Percentiles rank a stretch among this genome's conserved stretches.
phyloP scores from a whole-genome alignment of 352 stramenopile genomes.

The Phytophthora litchii region DNA sequence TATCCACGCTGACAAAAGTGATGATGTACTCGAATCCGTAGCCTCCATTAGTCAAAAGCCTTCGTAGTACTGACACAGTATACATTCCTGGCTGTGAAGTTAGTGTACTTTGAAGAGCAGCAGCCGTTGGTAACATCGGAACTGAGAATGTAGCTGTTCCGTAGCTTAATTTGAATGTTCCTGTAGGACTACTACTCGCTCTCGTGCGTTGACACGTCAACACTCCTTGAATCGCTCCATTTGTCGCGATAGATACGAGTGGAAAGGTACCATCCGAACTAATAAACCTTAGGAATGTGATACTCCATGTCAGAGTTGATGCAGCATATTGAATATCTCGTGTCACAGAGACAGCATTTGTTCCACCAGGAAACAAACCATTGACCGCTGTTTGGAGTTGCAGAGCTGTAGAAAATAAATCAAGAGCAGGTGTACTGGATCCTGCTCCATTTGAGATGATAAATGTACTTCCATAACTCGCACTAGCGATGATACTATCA shows the following conservation, averaged over 20 bases:
- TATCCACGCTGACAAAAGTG: constrained; percentile 59
- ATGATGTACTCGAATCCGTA: constrained; percentile 61
- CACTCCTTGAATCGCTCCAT: constrained; percentile 51
- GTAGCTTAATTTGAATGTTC: constrained; percentile 53
- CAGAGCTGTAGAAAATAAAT: constrained; percentile 56
- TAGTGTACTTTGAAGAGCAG: constrained; percentile 42
- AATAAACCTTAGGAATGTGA: constrained; percentile 62
- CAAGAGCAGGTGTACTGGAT: constrained; percentile 30
- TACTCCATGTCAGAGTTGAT: constrained; percentile 49
- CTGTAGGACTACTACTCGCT: constrained; percentile 33
- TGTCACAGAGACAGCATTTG: constrained; percentile 36
- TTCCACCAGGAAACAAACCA: constrained; percentile 30
- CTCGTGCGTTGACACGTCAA: constrained; percentile 24
- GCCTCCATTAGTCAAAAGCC: constrained; percentile 12
- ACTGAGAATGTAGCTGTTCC: constrained; percentile 26
- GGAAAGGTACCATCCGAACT: constrained; percentile 41
- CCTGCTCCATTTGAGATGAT: constrained; percentile 30
- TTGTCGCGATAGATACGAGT: constrained; percentile 33
- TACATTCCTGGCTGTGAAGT: constrained; percentile 43
- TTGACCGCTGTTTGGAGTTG: constrained; percentile 55
- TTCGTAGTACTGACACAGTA: constrained; percentile 29
- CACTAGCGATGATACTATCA: constrained; percentile 31
- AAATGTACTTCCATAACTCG: constrained; percentile 54
- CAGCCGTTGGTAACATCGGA: constrained; percentile 21
- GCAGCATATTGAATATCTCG: constrained; percentile 37